Evolutionary conservation across 306 rosid species (phyloP).

Genomic region (Morella rubra): DNA sequence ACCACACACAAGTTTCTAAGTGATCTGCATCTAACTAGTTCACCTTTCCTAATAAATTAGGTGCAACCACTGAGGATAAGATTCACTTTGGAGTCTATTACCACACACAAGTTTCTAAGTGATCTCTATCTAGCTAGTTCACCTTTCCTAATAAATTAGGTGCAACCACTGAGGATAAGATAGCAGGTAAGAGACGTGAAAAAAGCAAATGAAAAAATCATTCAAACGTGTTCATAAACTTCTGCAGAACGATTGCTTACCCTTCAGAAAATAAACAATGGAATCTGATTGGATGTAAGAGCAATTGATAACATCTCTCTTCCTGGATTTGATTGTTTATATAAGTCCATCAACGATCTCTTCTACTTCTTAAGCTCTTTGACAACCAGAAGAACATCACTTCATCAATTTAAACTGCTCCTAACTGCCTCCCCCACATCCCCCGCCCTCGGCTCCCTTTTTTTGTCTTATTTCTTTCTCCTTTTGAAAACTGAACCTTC

Average conservation of each 20-base stretch:
- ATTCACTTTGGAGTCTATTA: not conserved
- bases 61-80: too few relatives aligned
- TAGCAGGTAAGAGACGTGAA: not conserved
- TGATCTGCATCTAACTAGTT: too few relatives aligned
- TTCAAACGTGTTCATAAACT: not conserved
- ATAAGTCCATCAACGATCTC: not conserved
- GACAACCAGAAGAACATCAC: not conserved
- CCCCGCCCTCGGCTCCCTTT: too few relatives aligned
- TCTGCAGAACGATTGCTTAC: not conserved
- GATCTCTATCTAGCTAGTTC: not conserved
- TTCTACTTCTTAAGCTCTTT: not conserved
- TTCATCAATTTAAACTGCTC: not conserved
- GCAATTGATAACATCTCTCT: not conserved
- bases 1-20: too few relatives aligned
- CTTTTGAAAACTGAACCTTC: not conserved
- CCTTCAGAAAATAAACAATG: constrained; percentile 4
- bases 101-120: not conserved
- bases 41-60: too few relatives aligned
- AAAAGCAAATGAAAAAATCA: not conserved
- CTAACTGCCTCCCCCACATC: not conserved
- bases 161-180: not conserved
- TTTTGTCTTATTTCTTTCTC: not conserved
- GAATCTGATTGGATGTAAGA: not conserved
- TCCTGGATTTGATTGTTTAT: not conserved
- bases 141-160: not conserved